Base-by-base conservation (phyloP, 2,329 filamentous ascomycete genomes). In the Diaporthe sp. region DNA sequence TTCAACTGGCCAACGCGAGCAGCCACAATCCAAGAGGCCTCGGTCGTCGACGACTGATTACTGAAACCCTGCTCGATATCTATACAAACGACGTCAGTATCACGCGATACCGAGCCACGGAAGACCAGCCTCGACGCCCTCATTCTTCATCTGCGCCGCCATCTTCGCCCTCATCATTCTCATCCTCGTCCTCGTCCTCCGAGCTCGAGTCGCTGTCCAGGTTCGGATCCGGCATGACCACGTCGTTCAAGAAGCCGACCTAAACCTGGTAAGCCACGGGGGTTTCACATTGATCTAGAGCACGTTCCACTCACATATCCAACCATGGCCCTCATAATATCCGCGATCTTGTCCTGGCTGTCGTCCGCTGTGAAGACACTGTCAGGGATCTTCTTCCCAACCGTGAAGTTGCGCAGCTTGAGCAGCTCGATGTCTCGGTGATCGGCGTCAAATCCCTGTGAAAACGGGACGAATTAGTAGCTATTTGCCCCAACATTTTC, bases 391-490 rank as follows among this genome's bases (percentile, higher is more conserved):
- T 91, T 91, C 74, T 87, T 91, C 50, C 91, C 88, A 30, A 97
- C 84, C 0, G 93, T 96, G 81, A 93, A 98, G 82, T 92, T 97
- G 75, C 92, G 90, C 80, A 98, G 87, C 78, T 95, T 93, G 72
- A 98, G 87, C 70, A 98, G 88, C 72, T 92, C 91, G 79, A 98
- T 95, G 78, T 98, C 93, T 55, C 89, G 86, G 81, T 98, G 94
- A 73, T 94, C 92, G 27, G 89, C 88, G 58, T 90, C 86, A 80
- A 94, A 97, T 61, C 94, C 94, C 93, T 96, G 80, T 63, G 55
- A n/a, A 10, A 6, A 22, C 3, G 30, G 35, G n/a, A 25, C 22
- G 8, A 25, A 13, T 71, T 63, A 71, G 70, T 25, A n/a, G 32
- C 47, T 25, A 22, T 39, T 53, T 53, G 47, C n/a, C n/a, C 1